phyloP scores from a whole-genome alignment of 192 early-diverging fungal genomes.

The Coemansia sp. region DNA sequence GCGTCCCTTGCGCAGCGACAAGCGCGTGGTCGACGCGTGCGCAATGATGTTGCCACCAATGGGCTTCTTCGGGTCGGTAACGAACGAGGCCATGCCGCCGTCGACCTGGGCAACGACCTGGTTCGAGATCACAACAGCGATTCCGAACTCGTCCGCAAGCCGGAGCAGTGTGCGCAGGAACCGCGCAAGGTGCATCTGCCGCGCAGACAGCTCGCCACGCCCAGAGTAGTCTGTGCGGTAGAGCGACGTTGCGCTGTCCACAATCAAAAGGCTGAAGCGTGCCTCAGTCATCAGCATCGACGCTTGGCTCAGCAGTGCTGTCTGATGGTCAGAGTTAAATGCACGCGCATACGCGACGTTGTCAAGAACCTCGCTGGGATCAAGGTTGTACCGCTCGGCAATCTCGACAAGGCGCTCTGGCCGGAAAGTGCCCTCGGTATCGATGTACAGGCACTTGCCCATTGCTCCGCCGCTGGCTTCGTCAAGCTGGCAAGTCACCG shows the following conservation, averaged over 20 bases:
- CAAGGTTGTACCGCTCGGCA: conserved; percentile 79
- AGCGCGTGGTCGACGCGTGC: conserved; percentile 92
- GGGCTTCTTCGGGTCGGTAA: conserved; percentile 89
- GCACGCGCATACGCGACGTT: conserved; percentile 94
- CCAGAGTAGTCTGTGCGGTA: conserved; percentile 98
- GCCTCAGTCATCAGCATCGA: conserved; percentile 88
- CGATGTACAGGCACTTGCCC: conserved; percentile 95
- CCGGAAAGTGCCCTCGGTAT: conserved; percentile 96
- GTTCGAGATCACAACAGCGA: conserved; percentile 97
- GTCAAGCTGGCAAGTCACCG: conserved; percentile 95
- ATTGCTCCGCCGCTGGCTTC: conserved; percentile 85
- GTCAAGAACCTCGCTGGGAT: conserved; percentile 84
- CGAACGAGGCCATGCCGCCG: conserved; percentile 85
- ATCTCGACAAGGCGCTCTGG: conserved; percentile 84
- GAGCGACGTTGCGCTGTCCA: conserved; percentile 89
- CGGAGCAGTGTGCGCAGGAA: conserved; percentile 83
- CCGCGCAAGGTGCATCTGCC: conserved; percentile 91
- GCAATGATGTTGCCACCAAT: conserved; percentile 99
- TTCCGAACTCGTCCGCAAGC: conserved; percentile 96
- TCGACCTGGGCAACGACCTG: conserved; percentile 96
- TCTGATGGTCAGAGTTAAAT: conserved; percentile 96
- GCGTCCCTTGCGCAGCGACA: conserved; percentile 89
- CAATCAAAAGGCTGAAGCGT: conserved; percentile 80
- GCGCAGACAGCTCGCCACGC: conserved; percentile 89
- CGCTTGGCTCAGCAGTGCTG: conserved; percentile 77